Evolutionary conservation across 2,329 filamentous ascomycete species (phyloP), one percentile per base, ranked within the genome.

Genomic region (Xylaria sp.): DNA sequence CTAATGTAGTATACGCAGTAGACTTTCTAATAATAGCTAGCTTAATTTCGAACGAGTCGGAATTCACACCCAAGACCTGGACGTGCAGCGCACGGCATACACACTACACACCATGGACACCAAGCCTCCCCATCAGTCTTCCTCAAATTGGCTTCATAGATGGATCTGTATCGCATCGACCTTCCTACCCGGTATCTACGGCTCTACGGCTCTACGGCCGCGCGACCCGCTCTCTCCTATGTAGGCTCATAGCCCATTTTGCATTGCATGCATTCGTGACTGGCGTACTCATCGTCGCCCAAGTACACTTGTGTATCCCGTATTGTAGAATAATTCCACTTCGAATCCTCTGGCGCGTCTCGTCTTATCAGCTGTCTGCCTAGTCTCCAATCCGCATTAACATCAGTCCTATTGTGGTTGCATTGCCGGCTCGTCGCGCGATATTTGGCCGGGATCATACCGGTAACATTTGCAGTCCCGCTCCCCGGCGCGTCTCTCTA

Each of bases 331-430:
- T n/a, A n/a, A 13, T 54, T 54, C 5, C 51, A 35, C 21, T 25
- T 41, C 31, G 9, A 44, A 40, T 23, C 46, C 15, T 19, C 46
- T 48, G 27, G n/a, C 25, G 46, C 46, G n/a, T n/a, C n/a, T n/a
- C n/a, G n/a, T n/a, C n/a, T n/a, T n/a, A n/a, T n/a, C n/a, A n/a
- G 10, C 35, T n/a, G 8, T 33, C 52, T 37, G 10, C 2, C 48
- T 31, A 10, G 59, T 43, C 27, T 31, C 55, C 52, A n/a, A 53
- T 52, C 54, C 23, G 48, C 54, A 55, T 62, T 52, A 51, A 54
- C 37, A 51, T 47, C 58, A 61, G 25, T 64, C 58, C 54, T 53
- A 46, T 54, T 64, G 51, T 49, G 58, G 58, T 51, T 51, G 49
- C 54, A 54, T 62, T 41, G 53, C 21, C 51, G 33, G 31, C 58